Evolutionary conservation across 257 asterid genomes (phyloP).

Genomic region (Ajuga chamaepitys): DNA sequence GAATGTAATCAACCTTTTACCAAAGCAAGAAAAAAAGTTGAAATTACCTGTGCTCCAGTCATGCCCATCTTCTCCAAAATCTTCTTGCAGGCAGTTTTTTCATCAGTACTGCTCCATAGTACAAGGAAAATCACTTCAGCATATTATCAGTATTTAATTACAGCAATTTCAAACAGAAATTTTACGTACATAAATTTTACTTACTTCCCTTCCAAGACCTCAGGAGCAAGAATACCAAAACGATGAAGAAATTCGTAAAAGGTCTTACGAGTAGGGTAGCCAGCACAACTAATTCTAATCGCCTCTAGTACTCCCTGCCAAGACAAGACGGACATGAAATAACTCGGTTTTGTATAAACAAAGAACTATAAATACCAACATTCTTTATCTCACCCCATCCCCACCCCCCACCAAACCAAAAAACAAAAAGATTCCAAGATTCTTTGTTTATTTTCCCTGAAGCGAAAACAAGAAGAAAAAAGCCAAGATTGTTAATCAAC

Average conservation of each 20-base stretch:
- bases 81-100: constrained; percentile 68
- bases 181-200: constrained; percentile 42
- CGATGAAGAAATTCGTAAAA: constrained; percentile 80
- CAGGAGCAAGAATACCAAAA: constrained; percentile 89
- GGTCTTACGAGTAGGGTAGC: constrained; percentile 96
- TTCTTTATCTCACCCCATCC: no score
- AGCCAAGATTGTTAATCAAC: background rate
- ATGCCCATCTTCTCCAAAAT: constrained; percentile 76
- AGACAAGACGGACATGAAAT: background rate
- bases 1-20: background rate
- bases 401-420: no score
- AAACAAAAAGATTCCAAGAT: background rate
- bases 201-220: constrained; percentile 79
- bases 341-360: background rate
- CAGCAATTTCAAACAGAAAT: background rate
- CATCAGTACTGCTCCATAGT: constrained; percentile 51
- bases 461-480: background rate
- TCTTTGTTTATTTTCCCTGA: no score
- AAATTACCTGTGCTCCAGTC: constrained; percentile 85
- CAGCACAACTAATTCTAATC: constrained; percentile 97
- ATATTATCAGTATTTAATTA: constrained; percentile 7
- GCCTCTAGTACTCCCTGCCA: constrained; percentile 92
- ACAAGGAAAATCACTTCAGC: constrained; percentile 13
- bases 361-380: no score
- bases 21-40: background rate